Conservation (phyloP, 345 rosid species). For the Corymbia maculata region DNA sequence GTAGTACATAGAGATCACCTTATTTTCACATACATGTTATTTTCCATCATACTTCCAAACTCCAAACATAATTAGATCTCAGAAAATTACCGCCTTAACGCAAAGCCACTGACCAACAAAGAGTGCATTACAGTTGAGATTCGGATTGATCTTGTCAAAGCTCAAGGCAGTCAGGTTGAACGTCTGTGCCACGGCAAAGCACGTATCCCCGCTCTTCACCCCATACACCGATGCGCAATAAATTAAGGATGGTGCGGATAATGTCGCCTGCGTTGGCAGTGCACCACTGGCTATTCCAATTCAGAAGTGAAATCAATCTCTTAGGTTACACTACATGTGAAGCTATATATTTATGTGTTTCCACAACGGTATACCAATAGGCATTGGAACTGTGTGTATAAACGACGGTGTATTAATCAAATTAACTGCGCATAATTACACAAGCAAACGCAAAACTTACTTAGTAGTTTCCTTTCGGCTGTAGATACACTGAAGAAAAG, state of each 20-base stretch:
- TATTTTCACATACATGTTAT: too few species aligned
- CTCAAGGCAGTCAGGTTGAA: neutral
- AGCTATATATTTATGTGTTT: neutral
- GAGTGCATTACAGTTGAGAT: slow-evolving; percentile 7
- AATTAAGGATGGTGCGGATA: neutral
- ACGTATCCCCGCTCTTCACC: slow-evolving; percentile 2
- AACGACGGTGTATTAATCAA: neutral
- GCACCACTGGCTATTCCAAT: neutral
- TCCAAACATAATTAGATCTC: neutral
- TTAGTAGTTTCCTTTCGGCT: neutral
- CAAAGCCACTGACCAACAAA: slow-evolving; percentile 38
- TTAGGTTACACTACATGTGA: neutral
- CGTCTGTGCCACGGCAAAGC: neutral
- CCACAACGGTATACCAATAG: neutral
- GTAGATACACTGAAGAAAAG: neutral
- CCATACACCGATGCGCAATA: slow-evolving; percentile 1
- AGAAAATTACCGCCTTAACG: neutral
- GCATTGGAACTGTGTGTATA: neutral
- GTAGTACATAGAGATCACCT: neutral
- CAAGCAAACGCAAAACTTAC: neutral
- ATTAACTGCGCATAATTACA: neutral
- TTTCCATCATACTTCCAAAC: neutral
- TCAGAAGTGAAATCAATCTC: neutral
- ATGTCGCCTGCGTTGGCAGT: neutral
- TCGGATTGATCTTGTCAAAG: slow-evolving; percentile 14